Evolutionary conservation across 2,329 filamentous ascomycete species (phyloP), one percentile per base, ranked within the genome.

Genomic region (Paraphaeosphaeria sporulosa): DNA sequence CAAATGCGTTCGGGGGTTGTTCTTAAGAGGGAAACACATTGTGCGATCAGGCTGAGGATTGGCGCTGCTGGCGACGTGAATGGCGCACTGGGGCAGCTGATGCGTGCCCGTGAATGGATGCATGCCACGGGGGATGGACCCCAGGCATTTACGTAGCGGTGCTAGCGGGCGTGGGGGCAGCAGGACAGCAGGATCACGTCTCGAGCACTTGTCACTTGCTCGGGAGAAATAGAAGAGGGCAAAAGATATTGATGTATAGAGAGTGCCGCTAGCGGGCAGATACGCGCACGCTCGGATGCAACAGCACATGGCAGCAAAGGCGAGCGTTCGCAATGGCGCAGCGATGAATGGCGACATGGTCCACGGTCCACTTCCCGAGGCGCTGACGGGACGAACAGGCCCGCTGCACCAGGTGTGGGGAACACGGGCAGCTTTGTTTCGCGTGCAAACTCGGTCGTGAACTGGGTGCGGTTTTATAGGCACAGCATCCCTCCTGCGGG

Each of bases 401-500:
- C 50, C 40, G 25, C 47, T 50, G 57, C 51, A 19, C 2, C 34
- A 51, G 25, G 51, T 48, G 57, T 59, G 57, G 57, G 57, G 44
- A 59, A 46, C 30, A 38, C 38, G 52, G 52, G 25, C 38, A 46
- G 38, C 27, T 42, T 40, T 52, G 21, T 52, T 15, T 52, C 25
- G 43, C 54, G 55, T 44, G 49, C 40, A 47, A 47, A 46, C 19
- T 49, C 49, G 23, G 42, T 32, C 21, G 42, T 23, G 27, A 52
- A 34, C 36, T 34, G 44, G 54, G 38, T 62, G 61, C 58, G 25
- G 58, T 66, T 69, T 73, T 70, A 74, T 73, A 73, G 71, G 71
- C 51, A 54, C 17, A 36, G 61, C 63, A 63, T 66, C 65, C 65
- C 60, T 59, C 66, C 64, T 64, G 70, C 68, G 62, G 56, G 64